Evolutionary conservation across 2,329 filamentous ascomycete genomes (phyloP).

Genomic region (Pestalotiopsis sp.): DNA sequence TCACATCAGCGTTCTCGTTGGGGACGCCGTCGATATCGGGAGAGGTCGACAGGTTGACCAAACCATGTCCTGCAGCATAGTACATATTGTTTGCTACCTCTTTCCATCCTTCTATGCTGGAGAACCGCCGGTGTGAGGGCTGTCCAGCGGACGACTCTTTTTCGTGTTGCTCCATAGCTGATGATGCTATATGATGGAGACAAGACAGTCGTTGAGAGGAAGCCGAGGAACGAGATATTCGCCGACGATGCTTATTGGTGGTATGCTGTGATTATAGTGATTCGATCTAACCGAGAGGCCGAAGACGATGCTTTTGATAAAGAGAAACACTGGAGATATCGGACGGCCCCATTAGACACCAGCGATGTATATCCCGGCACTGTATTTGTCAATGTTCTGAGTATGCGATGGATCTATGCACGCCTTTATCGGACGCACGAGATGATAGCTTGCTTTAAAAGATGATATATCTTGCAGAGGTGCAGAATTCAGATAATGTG

Average conservation of each 20-base stretch:
- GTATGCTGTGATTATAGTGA: neutral
- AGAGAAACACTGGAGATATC: neutral
- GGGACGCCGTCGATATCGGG: neutral
- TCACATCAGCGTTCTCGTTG: neutral
- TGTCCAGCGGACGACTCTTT: neutral
- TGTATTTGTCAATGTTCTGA: too few species aligned
- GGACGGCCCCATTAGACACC: neutral
- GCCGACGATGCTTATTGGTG: neutral
- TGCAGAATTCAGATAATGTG: neutral
- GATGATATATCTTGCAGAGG: neutral
- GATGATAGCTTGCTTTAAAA: neutral
- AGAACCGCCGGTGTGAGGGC: neutral
- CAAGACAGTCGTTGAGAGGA: neutral
- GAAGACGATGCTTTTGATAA: neutral
- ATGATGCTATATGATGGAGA: neutral
- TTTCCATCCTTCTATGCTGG: conserved; percentile 5
- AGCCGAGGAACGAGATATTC: neutral
- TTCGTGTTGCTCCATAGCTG: conserved; percentile 4
- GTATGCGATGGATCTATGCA: neutral
- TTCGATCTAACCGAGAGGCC: neutral
- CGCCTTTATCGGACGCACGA: neutral
- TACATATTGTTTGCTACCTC: conserved; percentile 5
- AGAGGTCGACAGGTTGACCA: neutral
- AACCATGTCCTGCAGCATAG: neutral
- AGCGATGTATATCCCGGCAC: neutral